Conservation (phyloP, 1,139 yeast species). For the Yamadazyma oceani region DNA sequence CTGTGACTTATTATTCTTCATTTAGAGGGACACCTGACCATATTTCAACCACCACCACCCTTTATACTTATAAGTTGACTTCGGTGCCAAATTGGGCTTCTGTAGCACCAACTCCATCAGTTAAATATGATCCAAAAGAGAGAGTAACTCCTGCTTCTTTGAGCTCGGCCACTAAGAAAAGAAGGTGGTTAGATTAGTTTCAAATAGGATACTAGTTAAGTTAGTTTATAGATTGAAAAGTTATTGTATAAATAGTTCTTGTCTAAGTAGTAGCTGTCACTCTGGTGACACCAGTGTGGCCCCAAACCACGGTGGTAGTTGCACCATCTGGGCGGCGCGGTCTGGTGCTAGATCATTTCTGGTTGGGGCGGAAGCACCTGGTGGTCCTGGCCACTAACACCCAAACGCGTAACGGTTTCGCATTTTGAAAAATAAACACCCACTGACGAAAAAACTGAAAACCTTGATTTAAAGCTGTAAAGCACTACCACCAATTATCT, state of each 20-base stretch:
- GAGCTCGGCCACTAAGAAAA: conserved; percentile 35
- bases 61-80: conserved; percentile 74
- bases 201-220: no score
- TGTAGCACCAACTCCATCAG: conserved; percentile 65
- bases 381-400: not conserved
- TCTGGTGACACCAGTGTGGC: no score
- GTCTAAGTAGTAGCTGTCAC: no score
- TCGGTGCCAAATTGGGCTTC: conserved; percentile 67
- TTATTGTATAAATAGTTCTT: no score
- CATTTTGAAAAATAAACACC: conserved; percentile 1
- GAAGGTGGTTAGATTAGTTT: conserved; percentile 33
- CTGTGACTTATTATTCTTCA: conserved; percentile 58
- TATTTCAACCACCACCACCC: conserved; percentile 70
- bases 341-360: no score
- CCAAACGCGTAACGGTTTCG: conserved; percentile 3
- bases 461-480: not conserved
- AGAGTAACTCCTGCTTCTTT: conserved; percentile 41
- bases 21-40: conserved; percentile 43
- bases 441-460: conserved; percentile 3
- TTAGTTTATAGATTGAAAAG: no score
- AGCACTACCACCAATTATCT: no score
- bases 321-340: no score
- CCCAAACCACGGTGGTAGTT: no score
- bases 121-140: conserved; percentile 40
- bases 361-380: no score